These are phyloP conservation scores for Xylaria sp. DNA, from an alignment of 2,329 filamentous ascomycete genomes.

Conservation along the genomic window DNA sequence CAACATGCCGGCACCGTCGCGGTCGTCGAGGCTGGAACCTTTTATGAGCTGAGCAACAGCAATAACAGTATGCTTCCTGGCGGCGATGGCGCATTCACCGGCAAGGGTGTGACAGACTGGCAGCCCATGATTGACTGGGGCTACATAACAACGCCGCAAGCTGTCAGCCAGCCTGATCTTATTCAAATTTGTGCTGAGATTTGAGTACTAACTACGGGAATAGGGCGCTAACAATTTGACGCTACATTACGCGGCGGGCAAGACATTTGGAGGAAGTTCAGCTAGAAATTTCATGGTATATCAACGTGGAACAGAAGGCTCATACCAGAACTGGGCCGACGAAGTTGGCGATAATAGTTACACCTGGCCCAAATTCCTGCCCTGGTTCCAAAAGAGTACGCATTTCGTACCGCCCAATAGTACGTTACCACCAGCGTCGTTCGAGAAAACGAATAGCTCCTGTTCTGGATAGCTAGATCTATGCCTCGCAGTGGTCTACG, in stretches of 20 bases:
- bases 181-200: neutral
- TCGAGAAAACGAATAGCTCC: neutral
- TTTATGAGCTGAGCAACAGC: slow-evolving; percentile 49
- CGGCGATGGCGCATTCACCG: slow-evolving; percentile 42
- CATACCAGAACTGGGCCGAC: slow-evolving; percentile 44
- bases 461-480: neutral
- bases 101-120: slow-evolving; percentile 36
- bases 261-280: slow-evolving; percentile 48
- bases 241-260: slow-evolving; percentile 48
- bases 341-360: slow-evolving; percentile 44
- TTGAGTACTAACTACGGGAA: slow-evolving; percentile 7
- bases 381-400: slow-evolving; percentile 44
- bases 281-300: slow-evolving; percentile 50
- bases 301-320: slow-evolving; percentile 44
- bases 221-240: slow-evolving; percentile 38
- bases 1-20: slow-evolving; percentile 53
- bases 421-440: neutral
- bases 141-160: slow-evolving; percentile 46
- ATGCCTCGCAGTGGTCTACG: neutral
- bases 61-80: slow-evolving; percentile 42
- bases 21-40: slow-evolving; percentile 54
- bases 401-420: slow-evolving; percentile 43
- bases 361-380: slow-evolving; percentile 43
- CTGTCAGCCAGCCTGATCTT: slow-evolving; percentile 28
- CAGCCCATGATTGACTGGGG: slow-evolving; percentile 47